A percentile compares a stretch with the other conserved stretches of the same genome.
Conservation (phyloP, 306 rosid species). For the Calophaca sinica region DNA sequence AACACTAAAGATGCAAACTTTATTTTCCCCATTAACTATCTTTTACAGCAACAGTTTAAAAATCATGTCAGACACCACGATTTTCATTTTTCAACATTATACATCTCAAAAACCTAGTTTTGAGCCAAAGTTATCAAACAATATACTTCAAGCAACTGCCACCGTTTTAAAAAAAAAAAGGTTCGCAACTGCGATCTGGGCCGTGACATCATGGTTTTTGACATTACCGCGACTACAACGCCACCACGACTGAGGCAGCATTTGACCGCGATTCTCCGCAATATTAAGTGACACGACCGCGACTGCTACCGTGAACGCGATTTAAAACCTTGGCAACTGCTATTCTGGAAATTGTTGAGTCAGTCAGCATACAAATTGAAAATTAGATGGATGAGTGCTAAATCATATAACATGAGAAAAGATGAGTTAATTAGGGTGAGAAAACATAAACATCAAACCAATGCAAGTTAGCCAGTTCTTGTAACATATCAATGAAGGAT, state of each 20-base stretch:
- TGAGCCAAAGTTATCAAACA: not conserved
- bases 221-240: too few relatives aligned
- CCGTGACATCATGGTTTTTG: too few relatives aligned
- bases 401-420: not conserved
- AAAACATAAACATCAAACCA: not conserved
- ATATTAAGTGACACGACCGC: too few relatives aligned
- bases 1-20: not conserved
- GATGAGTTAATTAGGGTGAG: not conserved
- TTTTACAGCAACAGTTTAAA: constrained; percentile 7
- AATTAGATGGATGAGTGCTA: not conserved
- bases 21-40: not conserved
- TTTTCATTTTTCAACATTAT: not conserved
- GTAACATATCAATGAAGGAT: constrained; percentile 5
- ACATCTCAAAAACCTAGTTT: not conserved
- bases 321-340: not conserved
- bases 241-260: too few relatives aligned
- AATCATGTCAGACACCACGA: not conserved
- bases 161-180: too few relatives aligned
- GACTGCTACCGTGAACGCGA: too few relatives aligned
- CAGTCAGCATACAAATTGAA: constrained; percentile 5
- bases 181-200: too few relatives aligned
- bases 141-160: not conserved
- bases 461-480: not conserved
- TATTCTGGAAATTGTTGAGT: constrained; percentile 1
- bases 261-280: too few relatives aligned